Evolutionary conservation across 2,329 filamentous ascomycete species (phyloP).

Genomic region (Xylogone sp.): DNA sequence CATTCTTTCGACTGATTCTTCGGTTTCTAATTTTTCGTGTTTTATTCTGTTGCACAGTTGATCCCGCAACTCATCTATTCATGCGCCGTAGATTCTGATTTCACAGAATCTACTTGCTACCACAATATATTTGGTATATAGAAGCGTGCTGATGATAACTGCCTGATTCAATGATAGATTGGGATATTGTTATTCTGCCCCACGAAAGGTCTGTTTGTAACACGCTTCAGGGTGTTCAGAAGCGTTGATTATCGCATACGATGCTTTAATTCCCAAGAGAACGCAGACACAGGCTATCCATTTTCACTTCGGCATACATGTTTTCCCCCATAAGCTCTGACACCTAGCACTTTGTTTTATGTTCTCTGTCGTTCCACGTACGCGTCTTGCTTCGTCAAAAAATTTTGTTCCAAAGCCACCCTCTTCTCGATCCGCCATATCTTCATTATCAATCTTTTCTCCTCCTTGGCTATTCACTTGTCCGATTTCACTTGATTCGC

Average conservation of each 20-base stretch:
- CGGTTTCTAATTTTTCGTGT: no score
- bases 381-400: background rate
- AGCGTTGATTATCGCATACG: background rate
- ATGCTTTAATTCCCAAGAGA: background rate
- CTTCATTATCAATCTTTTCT: background rate
- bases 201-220: background rate
- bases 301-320: background rate
- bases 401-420: background rate
- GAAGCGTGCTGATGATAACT: no score
- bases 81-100: no score
- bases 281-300: background rate
- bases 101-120: no score
- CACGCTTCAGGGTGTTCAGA: background rate
- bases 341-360: background rate
- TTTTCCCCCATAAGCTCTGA: background rate
- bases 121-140: no score
- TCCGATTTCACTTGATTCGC: constrained; percentile 1
- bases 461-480: background rate
- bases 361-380: background rate
- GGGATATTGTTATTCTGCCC: background rate
- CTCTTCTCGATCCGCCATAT: background rate
- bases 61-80: no score
- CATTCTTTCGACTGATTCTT: no score
- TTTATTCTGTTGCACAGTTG: no score
- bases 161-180: no score